These are phyloP conservation scores for Leccinum uliginosum DNA, from an alignment of 768 basidiomycete genomes.

Conservation along the genomic window DNA sequence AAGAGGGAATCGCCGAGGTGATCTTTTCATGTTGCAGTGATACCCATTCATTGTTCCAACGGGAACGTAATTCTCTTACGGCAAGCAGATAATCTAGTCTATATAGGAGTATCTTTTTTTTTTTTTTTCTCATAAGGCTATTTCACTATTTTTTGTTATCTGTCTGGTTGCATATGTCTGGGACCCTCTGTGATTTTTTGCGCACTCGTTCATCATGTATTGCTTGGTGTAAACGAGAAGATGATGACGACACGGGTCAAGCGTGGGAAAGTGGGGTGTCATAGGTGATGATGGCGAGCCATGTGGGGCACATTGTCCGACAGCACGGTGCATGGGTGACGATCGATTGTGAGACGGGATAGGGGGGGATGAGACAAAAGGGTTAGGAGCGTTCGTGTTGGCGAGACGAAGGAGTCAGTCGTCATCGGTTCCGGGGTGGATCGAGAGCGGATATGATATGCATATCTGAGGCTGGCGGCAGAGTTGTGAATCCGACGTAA, in stretches of 20 bases:
- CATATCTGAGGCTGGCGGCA: background rate
- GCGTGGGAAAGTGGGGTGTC: background rate
- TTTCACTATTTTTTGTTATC: slow-evolving; percentile 1
- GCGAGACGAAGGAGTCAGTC: background rate
- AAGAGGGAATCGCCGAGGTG: background rate
- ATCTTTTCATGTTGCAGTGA: slow-evolving; percentile 13
- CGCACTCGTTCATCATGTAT: background rate
- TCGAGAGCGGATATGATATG: background rate
- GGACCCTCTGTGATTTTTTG: too few species aligned
- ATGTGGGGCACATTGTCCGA: background rate
- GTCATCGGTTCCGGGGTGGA: background rate
- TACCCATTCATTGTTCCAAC: slow-evolving; percentile 9
- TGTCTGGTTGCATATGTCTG: background rate
- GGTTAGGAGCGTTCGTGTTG: too few species aligned
- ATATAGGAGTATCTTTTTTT: slow-evolving; percentile 1
- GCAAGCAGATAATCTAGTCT: slow-evolving; percentile 14
- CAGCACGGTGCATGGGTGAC: background rate
- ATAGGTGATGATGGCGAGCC: background rate
- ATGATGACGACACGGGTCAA: background rate
- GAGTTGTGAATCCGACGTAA: background rate
- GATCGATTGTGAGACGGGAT: background rate
- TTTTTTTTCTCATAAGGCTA: slow-evolving; percentile 6
- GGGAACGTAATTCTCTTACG: slow-evolving; percentile 3
- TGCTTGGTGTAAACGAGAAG: background rate
- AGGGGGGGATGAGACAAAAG: background rate